phyloP scores from a whole-genome alignment of 345 rosid species.

The Excoecaria cochinchinensis region DNA sequence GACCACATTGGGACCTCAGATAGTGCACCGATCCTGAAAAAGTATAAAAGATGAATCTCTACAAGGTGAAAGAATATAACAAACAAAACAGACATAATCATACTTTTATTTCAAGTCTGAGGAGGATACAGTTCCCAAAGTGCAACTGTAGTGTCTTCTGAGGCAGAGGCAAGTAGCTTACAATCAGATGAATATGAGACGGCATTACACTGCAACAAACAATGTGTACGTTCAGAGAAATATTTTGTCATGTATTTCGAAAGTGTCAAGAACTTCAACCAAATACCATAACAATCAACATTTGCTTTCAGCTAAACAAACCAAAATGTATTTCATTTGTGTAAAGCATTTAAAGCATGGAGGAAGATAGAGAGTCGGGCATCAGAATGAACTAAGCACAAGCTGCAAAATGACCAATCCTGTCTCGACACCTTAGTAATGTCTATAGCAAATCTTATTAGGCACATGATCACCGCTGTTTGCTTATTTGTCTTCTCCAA shows the following conservation, averaged over 20 bases:
- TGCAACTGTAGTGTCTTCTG: constrained; percentile 78
- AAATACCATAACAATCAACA: background rate
- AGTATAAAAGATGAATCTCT: too few relatives aligned
- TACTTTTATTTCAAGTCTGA: constrained; percentile 15
- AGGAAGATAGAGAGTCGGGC: background rate
- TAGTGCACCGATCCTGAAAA: too few relatives aligned
- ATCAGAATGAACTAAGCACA: background rate
- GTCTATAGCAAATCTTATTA: background rate
- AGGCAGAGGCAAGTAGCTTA: constrained; percentile 78
- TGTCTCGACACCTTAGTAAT: background rate
- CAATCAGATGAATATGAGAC: constrained; percentile 64
- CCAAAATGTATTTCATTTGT: background rate
- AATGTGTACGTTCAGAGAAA: constrained; percentile 4
- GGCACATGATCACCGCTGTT: background rate
- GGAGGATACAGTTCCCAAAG: constrained; percentile 91
- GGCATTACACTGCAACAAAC: constrained; percentile 60
- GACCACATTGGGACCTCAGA: too few relatives aligned
- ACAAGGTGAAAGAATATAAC: too few relatives aligned
- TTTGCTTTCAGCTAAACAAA: background rate
- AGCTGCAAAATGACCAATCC: background rate
- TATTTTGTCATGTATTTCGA: background rate
- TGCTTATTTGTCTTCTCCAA: background rate
- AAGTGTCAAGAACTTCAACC: background rate
- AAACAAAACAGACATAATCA: too few relatives aligned
- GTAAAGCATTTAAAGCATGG: background rate